Conservation (phyloP, 2,329 filamentous ascomycete genomes). For the Alternaria viburni region DNA sequence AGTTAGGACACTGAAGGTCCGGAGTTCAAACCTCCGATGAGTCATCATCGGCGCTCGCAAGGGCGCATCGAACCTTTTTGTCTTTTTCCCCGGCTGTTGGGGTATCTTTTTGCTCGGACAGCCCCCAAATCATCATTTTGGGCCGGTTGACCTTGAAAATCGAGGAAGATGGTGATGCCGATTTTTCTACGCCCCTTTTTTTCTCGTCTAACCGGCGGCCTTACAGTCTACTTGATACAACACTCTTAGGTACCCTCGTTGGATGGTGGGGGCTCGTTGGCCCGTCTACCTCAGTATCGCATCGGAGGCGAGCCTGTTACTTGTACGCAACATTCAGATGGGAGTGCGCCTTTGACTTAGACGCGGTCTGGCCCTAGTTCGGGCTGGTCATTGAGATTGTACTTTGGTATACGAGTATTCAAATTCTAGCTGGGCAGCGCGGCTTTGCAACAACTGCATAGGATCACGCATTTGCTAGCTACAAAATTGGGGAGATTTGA, state of each 20-base stretch:
- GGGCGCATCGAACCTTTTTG: neutral
- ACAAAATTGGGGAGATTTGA: neutral
- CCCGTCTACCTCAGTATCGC: neutral
- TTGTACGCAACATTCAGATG: neutral
- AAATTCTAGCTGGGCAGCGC: neutral
- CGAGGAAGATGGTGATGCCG: neutral
- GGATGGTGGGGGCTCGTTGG: neutral
- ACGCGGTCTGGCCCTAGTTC: too few relatives aligned
- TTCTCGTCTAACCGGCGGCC: neutral
- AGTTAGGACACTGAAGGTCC: constrained; percentile 16
- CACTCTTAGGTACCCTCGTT: neutral
- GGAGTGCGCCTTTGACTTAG: too few relatives aligned
- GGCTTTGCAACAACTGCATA: neutral
- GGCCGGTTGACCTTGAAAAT: neutral
- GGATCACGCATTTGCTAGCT: neutral
- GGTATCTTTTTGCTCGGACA: neutral
- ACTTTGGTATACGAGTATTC: neutral
- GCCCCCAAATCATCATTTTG: neutral
- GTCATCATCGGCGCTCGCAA: constrained; percentile 1
- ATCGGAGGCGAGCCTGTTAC: neutral
- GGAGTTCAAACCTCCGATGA: constrained; percentile 19
- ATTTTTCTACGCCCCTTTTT: neutral
- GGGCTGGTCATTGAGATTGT: too few relatives aligned
- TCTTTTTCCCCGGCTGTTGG: neutral
- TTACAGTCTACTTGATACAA: neutral